These are phyloP conservation scores for Penicillium diatomitis DNA, from an alignment of 495 filamentous ascomycete species.

Conservation along the genomic window DNA sequence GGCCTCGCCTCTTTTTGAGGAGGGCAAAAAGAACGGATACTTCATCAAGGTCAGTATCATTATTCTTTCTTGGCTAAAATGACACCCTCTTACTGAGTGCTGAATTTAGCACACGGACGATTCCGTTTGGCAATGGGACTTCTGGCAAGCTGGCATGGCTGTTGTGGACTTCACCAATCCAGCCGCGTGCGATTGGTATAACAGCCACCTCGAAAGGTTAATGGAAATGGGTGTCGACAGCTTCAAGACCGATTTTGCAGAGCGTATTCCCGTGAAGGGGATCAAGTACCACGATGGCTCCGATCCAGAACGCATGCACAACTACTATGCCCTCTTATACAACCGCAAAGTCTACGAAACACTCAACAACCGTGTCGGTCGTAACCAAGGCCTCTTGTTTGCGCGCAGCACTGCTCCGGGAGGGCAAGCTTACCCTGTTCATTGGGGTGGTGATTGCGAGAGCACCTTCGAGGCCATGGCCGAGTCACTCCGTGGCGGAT, in stretches of 20 bases:
- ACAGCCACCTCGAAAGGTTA: constrained; percentile 45
- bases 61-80: neutral
- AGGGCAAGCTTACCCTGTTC: constrained; percentile 57
- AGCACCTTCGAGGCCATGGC: constrained; percentile 65
- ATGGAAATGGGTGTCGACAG: constrained; percentile 59
- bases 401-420: constrained; percentile 58
- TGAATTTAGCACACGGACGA: constrained; percentile 46
- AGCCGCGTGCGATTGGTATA: constrained; percentile 52
- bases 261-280: constrained; percentile 56
- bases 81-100: neutral
- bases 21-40: constrained; percentile 58
- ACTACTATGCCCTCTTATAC: constrained; percentile 64
- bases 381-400: constrained; percentile 54
- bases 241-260: constrained; percentile 69
- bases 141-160: constrained; percentile 70
- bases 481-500: constrained; percentile 60
- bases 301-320: constrained; percentile 60
- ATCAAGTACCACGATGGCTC: constrained; percentile 48
- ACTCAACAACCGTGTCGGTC: constrained; percentile 48
- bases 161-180: constrained; percentile 69
- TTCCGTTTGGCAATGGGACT: constrained; percentile 64
- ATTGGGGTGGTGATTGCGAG: constrained; percentile 63
- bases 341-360: constrained; percentile 61
- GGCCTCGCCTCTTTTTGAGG: constrained; percentile 53
- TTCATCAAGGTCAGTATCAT: constrained; percentile 43